A percentile compares a stretch with the other conserved stretches of the same genome.
Evolutionary conservation across 2,329 filamentous ascomycete genomes (phyloP).

Genomic region (Akanthomyces uredinophilus): DNA sequence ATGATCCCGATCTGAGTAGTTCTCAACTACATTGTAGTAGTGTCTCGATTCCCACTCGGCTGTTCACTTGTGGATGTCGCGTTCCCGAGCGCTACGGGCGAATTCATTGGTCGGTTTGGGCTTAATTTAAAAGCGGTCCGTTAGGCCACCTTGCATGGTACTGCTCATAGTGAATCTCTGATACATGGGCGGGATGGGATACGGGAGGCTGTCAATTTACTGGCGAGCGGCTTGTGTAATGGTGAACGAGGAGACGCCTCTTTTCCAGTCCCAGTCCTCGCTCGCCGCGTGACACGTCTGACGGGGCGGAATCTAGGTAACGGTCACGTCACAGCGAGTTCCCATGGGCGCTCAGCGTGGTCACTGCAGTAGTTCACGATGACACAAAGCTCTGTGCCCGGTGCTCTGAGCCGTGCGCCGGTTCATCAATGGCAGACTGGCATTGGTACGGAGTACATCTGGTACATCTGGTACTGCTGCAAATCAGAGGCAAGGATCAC

Average conservation of each 20-base stretch:
- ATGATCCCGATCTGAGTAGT: background rate
- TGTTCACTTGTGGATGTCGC: background rate
- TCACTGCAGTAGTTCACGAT: background rate
- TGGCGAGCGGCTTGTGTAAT: background rate
- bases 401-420: background rate
- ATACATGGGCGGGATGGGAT: background rate
- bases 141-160: slow-evolving; percentile 1
- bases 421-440: background rate
- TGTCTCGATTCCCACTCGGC: background rate
- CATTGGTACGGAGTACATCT: too few species aligned
- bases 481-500: background rate
- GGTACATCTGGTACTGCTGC: background rate
- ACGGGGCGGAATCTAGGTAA: background rate
- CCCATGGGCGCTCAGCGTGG: background rate
- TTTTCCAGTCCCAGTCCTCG: background rate
- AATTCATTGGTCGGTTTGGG: background rate
- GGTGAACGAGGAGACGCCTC: background rate
- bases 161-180: background rate
- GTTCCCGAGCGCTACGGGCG: background rate
- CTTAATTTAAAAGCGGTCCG: slow-evolving; percentile 6
- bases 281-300: background rate
- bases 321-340: background rate
- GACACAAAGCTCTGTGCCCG: background rate
- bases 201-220: background rate
- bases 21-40: background rate